Percentiles rank a stretch among this genome's conserved stretches.
Conservation (phyloP, 192 early-diverging fungal genomes). For the Globomyces pollinis-pini region DNA sequence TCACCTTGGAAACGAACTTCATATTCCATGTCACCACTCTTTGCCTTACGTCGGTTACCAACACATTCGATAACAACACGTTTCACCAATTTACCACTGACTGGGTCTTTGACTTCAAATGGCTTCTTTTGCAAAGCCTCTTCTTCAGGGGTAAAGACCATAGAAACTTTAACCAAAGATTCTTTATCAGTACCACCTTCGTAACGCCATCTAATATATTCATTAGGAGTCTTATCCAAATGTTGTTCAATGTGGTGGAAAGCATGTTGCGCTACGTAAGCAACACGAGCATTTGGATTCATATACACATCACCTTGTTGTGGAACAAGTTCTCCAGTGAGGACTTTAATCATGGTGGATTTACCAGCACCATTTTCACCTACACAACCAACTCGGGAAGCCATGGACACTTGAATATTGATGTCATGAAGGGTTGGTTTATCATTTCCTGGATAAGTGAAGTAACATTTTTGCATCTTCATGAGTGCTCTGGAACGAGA, state of each 20-base stretch:
- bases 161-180: slow-evolving; percentile 64
- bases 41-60: slow-evolving; percentile 10
- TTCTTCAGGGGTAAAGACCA: slow-evolving; percentile 61
- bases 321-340: slow-evolving; percentile 70
- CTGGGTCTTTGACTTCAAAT: slow-evolving; percentile 38
- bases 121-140: slow-evolving; percentile 15
- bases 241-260: slow-evolving; percentile 82
- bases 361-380: slow-evolving; percentile 61
- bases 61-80: slow-evolving; percentile 18
- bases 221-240: slow-evolving; percentile 63
- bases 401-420: slow-evolving; percentile 59
- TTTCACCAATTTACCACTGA: slow-evolving; percentile 48
- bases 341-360: slow-evolving; percentile 45
- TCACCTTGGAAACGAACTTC: slow-evolving; percentile 16
- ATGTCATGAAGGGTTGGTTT: slow-evolving; percentile 58
- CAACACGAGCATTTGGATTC: slow-evolving; percentile 77
- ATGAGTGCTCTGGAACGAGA: slow-evolving; percentile 67
- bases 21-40: slow-evolving; percentile 18
- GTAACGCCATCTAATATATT: slow-evolving; percentile 81
- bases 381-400: slow-evolving; percentile 73
- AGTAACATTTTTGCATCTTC: slow-evolving; percentile 65
- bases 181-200: slow-evolving; percentile 69
- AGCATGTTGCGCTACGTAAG: slow-evolving; percentile 78
- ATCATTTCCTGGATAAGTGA: slow-evolving; percentile 59
- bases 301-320: slow-evolving; percentile 67